Evolutionary conservation across 1,284 basidiomycete genomes (phyloP).

Genomic region (Pholiota adiposa): DNA sequence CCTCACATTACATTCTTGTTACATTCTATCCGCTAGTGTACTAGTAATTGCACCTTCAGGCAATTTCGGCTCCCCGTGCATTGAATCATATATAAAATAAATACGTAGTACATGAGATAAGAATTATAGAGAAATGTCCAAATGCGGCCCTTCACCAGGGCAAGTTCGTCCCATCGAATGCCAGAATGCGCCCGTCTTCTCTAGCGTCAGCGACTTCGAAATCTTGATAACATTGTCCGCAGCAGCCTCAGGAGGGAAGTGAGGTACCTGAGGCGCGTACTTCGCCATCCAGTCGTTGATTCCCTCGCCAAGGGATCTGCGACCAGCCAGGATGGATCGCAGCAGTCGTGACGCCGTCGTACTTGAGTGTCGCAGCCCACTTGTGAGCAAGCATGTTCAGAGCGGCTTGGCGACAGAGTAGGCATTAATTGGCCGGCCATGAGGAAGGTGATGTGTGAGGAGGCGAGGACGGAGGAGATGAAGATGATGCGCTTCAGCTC

Average conservation of each 20-base stretch:
- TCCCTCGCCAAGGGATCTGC: slow-evolving; percentile 20
- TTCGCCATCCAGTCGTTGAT: slow-evolving; percentile 23
- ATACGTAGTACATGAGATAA: too few species aligned
- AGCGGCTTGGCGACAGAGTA: not conserved
- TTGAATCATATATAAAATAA: too few species aligned
- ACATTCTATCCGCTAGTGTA: too few species aligned
- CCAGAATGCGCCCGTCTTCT: slow-evolving; percentile 1
- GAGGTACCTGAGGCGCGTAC: slow-evolving; percentile 20
- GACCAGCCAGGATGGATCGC: slow-evolving; percentile 26
- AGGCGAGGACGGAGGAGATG: not conserved
- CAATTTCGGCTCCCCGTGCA: too few species aligned
- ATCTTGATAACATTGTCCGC: slow-evolving; percentile 18
- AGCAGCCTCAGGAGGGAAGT: slow-evolving; percentile 20
- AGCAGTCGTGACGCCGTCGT: slow-evolving; percentile 21
- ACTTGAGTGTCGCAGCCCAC: slow-evolving; percentile 20
- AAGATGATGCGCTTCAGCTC: not conserved
- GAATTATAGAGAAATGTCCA: too few species aligned
- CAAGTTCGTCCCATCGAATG: not conserved
- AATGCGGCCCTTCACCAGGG: not conserved
- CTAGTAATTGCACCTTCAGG: too few species aligned
- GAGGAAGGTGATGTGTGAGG: not conserved
- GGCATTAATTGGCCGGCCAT: not conserved
- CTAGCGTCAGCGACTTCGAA: not conserved
- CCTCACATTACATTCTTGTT: too few species aligned
- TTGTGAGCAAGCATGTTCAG: not conserved